phyloP scores from a whole-genome alignment of 192 early-diverging fungal genomes.

The Coemansia sp. region DNA sequence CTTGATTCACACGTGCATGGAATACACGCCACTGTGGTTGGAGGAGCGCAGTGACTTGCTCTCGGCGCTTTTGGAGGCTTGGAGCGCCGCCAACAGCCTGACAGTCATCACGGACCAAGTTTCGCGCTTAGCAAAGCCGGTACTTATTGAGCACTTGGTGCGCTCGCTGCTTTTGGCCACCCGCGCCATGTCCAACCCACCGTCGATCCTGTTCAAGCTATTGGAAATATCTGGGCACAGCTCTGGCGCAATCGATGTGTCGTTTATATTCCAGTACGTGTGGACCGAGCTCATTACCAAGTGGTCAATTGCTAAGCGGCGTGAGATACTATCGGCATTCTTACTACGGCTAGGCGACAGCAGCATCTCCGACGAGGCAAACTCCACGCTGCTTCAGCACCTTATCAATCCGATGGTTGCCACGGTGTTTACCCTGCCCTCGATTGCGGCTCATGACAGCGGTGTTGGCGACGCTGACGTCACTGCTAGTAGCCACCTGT shows the following conservation, averaged over 20 bases:
- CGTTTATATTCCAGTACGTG: constrained; percentile 42
- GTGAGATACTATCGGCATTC: constrained; percentile 57
- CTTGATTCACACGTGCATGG: constrained; percentile 28
- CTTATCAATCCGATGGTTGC: constrained; percentile 83
- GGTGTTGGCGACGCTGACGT: constrained; percentile 63
- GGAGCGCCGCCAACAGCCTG: constrained; percentile 19
- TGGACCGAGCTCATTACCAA: constrained; percentile 58
- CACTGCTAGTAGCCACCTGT: constrained; percentile 51
- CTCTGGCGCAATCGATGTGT: constrained; percentile 36
- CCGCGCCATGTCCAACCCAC: constrained; percentile 29
- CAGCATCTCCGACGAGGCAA: constrained; percentile 61
- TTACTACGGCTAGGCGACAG: constrained; percentile 69
- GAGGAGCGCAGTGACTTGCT: constrained; percentile 32
- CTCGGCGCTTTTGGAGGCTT: constrained; percentile 26
- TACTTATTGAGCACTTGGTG: constrained; percentile 36
- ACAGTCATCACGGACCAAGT: constrained; percentile 16
- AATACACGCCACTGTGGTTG: constrained; percentile 40
- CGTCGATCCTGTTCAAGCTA: constrained; percentile 42
- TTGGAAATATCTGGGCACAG: constrained; percentile 45
- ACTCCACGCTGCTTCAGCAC: constrained; percentile 72
- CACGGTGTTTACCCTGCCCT: constrained; percentile 60
- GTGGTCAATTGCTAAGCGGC: constrained; percentile 66
- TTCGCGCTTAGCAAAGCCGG: constrained; percentile 30
- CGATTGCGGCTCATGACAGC: constrained; percentile 62
- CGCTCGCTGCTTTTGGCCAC: constrained; percentile 40